A percentile compares a stretch with the other conserved stretches of the same genome.
phyloP scores from a whole-genome alignment of 2,329 filamentous ascomycete species.

The Xenoacremonium recifei region DNA sequence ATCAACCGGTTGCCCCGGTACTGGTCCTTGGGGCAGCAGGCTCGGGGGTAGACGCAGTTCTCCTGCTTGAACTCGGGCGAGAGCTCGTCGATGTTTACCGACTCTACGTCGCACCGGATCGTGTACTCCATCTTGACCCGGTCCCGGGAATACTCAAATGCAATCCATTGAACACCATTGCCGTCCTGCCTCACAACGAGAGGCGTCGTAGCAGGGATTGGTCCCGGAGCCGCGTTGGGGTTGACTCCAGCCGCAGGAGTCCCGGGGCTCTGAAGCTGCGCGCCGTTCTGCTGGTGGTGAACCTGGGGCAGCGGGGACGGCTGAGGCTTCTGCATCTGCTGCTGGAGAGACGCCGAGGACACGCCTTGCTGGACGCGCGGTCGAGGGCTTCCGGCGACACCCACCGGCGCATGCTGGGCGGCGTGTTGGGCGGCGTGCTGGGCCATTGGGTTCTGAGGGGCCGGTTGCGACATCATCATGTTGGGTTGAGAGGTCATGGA shows the following conservation, averaged over 20 bases:
- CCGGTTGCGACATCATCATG: constrained; percentile 65
- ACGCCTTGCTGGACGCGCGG: constrained; percentile 65
- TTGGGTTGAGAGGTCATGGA: constrained; percentile 63
- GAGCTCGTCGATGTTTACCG: constrained; percentile 85
- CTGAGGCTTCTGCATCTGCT: constrained; percentile 59
- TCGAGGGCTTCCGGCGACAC: constrained; percentile 61
- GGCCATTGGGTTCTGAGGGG: constrained; percentile 55
- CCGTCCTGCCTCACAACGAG: constrained; percentile 91
- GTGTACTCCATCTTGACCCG: constrained; percentile 99
- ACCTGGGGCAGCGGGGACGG: constrained; percentile 40
- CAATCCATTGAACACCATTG: constrained; percentile 98
- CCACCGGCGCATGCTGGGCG: constrained; percentile 50
- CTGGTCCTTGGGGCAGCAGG: constrained; percentile 91
- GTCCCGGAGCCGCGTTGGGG: constrained; percentile 88
- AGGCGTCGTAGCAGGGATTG: constrained; percentile 94
- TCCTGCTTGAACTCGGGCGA: constrained; percentile 91
- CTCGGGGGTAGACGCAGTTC: constrained; percentile 96
- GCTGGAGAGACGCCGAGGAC: constrained; percentile 58
- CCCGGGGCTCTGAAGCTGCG: constrained; percentile 39
- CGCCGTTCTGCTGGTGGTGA: constrained; percentile 35
- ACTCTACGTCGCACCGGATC: constrained; percentile 96
- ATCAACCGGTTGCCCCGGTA: constrained; percentile 94
- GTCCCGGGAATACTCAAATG: constrained; percentile 96
- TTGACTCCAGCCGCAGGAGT: constrained; percentile 58
- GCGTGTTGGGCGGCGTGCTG: constrained; percentile 60